These are phyloP conservation scores for Mucor velutinosus DNA, from an alignment of 371 early-diverging fungal species.

Conservation along the genomic window DNA sequence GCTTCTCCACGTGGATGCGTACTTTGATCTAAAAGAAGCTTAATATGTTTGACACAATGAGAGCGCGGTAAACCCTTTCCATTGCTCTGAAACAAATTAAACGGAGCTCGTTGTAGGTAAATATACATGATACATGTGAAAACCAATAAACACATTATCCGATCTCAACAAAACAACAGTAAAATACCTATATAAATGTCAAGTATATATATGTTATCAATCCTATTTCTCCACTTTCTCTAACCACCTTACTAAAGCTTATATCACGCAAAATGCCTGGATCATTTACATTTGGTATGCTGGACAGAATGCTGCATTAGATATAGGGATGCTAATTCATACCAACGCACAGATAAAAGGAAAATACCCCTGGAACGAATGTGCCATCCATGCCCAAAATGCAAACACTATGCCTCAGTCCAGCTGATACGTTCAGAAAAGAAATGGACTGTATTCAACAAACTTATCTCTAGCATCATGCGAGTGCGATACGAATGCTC, in stretches of 20 bases:
- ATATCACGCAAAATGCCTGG: neutral
- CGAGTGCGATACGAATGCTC: slow-evolving; percentile 49
- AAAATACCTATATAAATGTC: neutral
- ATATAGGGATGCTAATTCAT: neutral
- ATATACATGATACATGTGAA: neutral
- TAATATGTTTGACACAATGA: neutral
- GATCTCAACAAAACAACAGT: neutral
- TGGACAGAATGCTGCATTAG: neutral
- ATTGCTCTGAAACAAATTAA: neutral
- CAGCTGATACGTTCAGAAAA: slow-evolving; percentile 45
- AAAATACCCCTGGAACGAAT: slow-evolving; percentile 41
- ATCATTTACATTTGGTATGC: neutral
- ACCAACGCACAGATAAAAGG: slow-evolving; percentile 28
- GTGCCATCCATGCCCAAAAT: slow-evolving; percentile 44
- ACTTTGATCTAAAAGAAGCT: neutral
- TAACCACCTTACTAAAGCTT: neutral
- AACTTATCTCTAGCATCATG: slow-evolving; percentile 38
- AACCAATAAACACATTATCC: neutral
- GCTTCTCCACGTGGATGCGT: neutral
- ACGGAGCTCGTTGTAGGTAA: neutral
- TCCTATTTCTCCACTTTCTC: neutral
- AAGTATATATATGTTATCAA: neutral
- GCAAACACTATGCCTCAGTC: slow-evolving; percentile 40
- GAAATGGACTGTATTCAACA: slow-evolving; percentile 39
- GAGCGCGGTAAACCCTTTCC: neutral